Evolutionary conservation across 345 rosid genomes (phyloP).

Genomic region (Toxicodendron radicans): DNA sequence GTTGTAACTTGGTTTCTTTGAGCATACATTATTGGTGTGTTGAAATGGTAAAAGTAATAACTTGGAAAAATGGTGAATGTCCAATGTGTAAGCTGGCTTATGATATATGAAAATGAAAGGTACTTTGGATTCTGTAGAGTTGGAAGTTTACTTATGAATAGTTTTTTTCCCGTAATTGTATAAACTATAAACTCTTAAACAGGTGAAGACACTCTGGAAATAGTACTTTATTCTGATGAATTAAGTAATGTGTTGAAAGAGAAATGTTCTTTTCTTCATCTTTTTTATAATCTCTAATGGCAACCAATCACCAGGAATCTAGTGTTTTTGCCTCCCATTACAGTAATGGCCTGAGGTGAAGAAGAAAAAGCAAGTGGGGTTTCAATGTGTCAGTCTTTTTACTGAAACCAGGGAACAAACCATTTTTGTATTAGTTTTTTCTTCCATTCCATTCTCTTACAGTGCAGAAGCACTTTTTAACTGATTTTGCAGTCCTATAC

Average conservation of each 20-base stretch:
- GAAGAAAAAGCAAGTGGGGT: conserved; percentile 35
- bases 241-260: background rate
- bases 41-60: background rate
- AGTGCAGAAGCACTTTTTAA: conserved; percentile 7
- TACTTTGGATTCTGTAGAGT: background rate
- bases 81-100: background rate
- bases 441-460: conserved; percentile 19
- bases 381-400: conserved; percentile 32
- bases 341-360: conserved; percentile 30
- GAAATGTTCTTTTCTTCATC: conserved; percentile 11
- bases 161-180: background rate
- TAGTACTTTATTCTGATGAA: conserved; percentile 16
- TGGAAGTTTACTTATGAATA: background rate
- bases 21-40: background rate
- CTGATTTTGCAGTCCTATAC: conserved; percentile 27
- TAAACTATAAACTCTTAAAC: background rate
- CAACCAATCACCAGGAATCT: conserved; percentile 51
- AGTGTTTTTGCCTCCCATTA: conserved; percentile 40
- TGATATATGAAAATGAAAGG: conserved; percentile 11
- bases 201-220: conserved; percentile 34
- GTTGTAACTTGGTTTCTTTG: no score
- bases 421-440: conserved; percentile 21
- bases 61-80: conserved; percentile 22
- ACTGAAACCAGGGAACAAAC: conserved; percentile 45
- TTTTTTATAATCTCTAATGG: conserved; percentile 23